Conservation (phyloP, 2,329 filamentous ascomycete genomes). For the Fusarium torulosum region DNA sequence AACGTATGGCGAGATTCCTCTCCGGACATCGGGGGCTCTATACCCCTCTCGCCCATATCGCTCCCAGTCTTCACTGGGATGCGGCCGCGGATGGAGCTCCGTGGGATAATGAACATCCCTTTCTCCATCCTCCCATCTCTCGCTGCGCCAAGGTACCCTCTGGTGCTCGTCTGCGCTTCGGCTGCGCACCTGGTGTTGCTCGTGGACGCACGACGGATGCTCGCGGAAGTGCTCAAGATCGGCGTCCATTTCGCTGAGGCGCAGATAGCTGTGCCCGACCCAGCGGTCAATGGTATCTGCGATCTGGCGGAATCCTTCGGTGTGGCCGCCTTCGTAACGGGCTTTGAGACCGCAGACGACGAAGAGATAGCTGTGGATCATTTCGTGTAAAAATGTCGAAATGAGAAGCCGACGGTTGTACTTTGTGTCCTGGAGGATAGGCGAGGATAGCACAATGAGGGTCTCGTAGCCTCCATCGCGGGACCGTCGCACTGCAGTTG, state of each 20-base stretch:
- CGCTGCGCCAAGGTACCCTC: constrained; percentile 32
- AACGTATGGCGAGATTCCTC: constrained; percentile 51
- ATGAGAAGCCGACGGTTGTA: constrained; percentile 73
- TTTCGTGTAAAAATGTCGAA: constrained; percentile 74
- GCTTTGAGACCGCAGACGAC: constrained; percentile 71
- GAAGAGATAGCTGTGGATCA: constrained; percentile 76
- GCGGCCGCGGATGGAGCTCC: constrained; percentile 38
- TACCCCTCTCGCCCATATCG: constrained; percentile 54
- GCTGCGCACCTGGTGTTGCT: constrained; percentile 41
- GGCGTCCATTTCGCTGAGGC: constrained; percentile 71
- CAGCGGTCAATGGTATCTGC: constrained; percentile 71
- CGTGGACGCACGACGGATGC: constrained; percentile 36
- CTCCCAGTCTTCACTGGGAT: constrained; percentile 49
- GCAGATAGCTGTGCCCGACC: constrained; percentile 67
- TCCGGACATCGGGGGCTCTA: constrained; percentile 43
- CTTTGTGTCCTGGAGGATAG: constrained; percentile 66
- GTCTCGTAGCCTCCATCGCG: constrained; percentile 69
- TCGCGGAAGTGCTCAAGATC: constrained; percentile 68
- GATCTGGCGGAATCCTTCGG: constrained; percentile 69
- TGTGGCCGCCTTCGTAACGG: constrained; percentile 69
- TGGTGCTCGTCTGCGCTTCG: constrained; percentile 34
- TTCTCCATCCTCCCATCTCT: constrained; percentile 38
- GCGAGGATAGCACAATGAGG: constrained; percentile 70
- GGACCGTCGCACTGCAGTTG: constrained; percentile 68
- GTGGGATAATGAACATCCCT: constrained; percentile 31